Evolutionary conservation across 768 basidiomycete species (phyloP), one percentile per base, ranked within the genome.

Genomic region (Tubosaeta sp.): DNA sequence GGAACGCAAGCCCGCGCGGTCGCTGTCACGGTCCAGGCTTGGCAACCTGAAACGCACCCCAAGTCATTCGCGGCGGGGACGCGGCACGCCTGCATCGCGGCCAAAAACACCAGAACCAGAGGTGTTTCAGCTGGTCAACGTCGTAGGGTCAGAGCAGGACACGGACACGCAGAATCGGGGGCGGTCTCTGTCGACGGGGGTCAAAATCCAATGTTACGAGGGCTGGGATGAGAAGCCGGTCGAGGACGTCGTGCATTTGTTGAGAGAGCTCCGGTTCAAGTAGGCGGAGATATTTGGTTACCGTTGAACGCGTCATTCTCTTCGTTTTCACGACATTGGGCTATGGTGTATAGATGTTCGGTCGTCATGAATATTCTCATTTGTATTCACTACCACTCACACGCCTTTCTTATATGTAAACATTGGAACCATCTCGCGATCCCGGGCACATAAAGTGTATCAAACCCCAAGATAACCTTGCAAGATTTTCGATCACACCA

Each of bases 161-260:
- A 1, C 6, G 29, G 32, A 30, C 14, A 27, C 6, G 32, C 6
- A 6, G 13, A 5, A 19, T 10, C 39, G 36, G n/a, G 18, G 29
- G 12, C 30, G 19, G 35, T 10, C 18, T 16, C 7, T 19, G 4
- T 19, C 35, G 5, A 18, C 55, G 0, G 52, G 46, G 19, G 22
- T 48, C 1, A 52, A 44, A 30, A 43, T 66, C 19, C 52, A 58
- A 25, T 48, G 42, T 11, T 48, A 41, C 11, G 48, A 59, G 14
- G 46, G 39, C 6, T 67, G 62, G 66, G 30, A 60, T 19, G 64
- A 66, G 47, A 60, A 45, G 27, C 46, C 52, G 24, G 24, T 66
- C 46, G 39, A 40, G 2, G 68, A 70, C 8, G 63, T 68, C n/a
- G 62, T 70, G 5, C 66, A 64, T n/a, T 51, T 48, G 31, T 18